Conservation (phyloP, 2,329 filamentous ascomycete species). For the Emmonsiellopsis sp. region DNA sequence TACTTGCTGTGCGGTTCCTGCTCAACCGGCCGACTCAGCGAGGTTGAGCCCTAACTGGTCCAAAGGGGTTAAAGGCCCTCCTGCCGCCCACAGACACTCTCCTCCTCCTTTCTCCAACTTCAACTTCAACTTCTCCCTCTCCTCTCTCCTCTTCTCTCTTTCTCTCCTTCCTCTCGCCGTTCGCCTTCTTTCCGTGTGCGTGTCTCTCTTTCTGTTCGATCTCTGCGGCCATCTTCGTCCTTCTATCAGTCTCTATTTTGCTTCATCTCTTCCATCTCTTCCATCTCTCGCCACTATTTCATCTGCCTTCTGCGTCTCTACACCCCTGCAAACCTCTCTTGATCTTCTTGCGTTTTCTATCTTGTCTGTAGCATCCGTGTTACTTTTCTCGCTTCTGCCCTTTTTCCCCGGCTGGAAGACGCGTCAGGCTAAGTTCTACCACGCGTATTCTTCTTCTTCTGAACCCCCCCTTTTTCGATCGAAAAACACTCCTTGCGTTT, state of each 20-base stretch:
- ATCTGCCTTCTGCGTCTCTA: slow-evolving; percentile 11
- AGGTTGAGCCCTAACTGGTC: background rate
- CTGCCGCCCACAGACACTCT: background rate
- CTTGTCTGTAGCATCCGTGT: too few species aligned
- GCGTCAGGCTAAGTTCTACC: background rate
- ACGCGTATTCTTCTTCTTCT: background rate
- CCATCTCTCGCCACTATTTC: slow-evolving; percentile 8
- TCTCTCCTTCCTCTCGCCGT: background rate
- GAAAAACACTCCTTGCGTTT: background rate
- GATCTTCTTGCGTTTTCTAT: background rate
- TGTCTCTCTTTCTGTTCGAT: slow-evolving; percentile 11
- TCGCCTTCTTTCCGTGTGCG: slow-evolving; percentile 10
- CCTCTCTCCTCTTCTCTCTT: slow-evolving; percentile 7
- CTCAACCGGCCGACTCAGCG: background rate
- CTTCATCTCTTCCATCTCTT: slow-evolving; percentile 10
- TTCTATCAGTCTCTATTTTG: slow-evolving; percentile 13
- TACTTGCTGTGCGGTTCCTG: background rate
- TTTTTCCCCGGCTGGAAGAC: background rate
- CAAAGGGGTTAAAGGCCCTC: background rate
- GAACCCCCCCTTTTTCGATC: background rate
- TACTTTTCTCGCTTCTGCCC: too few species aligned
- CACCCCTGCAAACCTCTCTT: slow-evolving; percentile 1
- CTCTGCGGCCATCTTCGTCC: slow-evolving; percentile 20
- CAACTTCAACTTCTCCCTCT: background rate
- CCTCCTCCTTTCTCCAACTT: slow-evolving; percentile 3